Evolutionary conservation across 78 protist genomes (phyloP), one percentile per base, ranked within the genome.

Genomic region (Corallochytrium limacisporum): DNA sequence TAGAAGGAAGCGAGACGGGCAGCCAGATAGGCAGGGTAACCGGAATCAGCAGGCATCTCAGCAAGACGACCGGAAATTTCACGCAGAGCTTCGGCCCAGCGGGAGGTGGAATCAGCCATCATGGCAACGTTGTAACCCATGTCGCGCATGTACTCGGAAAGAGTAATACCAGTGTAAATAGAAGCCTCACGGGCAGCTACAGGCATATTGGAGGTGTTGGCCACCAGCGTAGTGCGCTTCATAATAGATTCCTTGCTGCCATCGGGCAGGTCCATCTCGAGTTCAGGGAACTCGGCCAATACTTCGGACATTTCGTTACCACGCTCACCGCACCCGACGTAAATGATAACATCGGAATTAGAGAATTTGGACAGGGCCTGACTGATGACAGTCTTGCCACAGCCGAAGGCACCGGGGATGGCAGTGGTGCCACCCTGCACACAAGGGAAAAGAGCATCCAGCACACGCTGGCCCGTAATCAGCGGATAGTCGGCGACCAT

Each of bases 121-220:
- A 94, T 92, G 50, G 98, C 78, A 20, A 96, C 98, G 81, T 95
- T 75, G 62, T 48, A 31, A 63, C 99, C 99, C 97, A 87, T 84
- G 81, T 98, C 99, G 22, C 99, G 74, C 80, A 91, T 77, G 86
- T 96, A 98, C 81, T 96, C 99, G 28, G 99, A 83, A 6, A 97
- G 79, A 18, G 99, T 95, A 74, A 95, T 36, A 10, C 91, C 99
- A 24, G 99, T 94, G 92, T 96, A 98, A 66, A 98, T 98, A 42
- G 98, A 94, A 48, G 99, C 99, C 81, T 95, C 98, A 53, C 99
- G 92, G 15, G 99, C 98, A 32, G 96, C 96, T 42, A 96, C 99
- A n/a, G 99, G 99, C 99, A 98, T 98, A 85, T 98, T 98, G 38
- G 99, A 95, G 8, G 99, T 96, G 85, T 98, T 98, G 71, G 99